Evolutionary conservation across 805 yeast genomes (phyloP).

Genomic region (Candida coquimbonensis): DNA sequence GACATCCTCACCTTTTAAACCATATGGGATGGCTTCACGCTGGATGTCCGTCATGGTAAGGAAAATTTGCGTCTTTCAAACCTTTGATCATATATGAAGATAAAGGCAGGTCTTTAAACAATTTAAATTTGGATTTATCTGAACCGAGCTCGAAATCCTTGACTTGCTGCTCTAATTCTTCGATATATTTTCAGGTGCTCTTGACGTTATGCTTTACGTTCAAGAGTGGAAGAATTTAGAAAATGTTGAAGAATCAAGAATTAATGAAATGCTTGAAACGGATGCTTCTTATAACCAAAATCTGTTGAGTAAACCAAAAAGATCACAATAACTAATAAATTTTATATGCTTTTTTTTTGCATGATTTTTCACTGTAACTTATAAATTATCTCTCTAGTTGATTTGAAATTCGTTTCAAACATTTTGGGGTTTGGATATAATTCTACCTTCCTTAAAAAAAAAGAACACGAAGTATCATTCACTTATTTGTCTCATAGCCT

Average conservation of each 20-base stretch:
- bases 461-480: too few species aligned
- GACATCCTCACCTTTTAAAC: slow-evolving; percentile 81
- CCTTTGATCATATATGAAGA: slow-evolving; percentile 62
- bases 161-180: slow-evolving; percentile 42
- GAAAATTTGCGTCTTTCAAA: slow-evolving; percentile 69
- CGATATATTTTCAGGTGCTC: slow-evolving; percentile 30
- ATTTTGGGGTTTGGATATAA: too few species aligned
- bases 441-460: too few species aligned
- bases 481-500: too few species aligned
- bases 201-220: slow-evolving; percentile 32
- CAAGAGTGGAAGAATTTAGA: slow-evolving; percentile 20
- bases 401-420: too few species aligned
- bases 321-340: too few species aligned
- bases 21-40: slow-evolving; percentile 63
- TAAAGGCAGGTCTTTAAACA: slow-evolving; percentile 75
- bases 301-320: slow-evolving; percentile 59
- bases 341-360: too few species aligned
- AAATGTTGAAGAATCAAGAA: too few species aligned
- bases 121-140: slow-evolving; percentile 28
- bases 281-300: slow-evolving; percentile 71
- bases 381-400: too few species aligned
- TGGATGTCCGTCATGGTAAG: slow-evolving; percentile 83
- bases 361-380: too few species aligned
- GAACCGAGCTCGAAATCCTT: slow-evolving; percentile 43
- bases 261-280: too few species aligned